phyloP scores from a whole-genome alignment of 345 rosid species.

The Luvunga scandens region DNA sequence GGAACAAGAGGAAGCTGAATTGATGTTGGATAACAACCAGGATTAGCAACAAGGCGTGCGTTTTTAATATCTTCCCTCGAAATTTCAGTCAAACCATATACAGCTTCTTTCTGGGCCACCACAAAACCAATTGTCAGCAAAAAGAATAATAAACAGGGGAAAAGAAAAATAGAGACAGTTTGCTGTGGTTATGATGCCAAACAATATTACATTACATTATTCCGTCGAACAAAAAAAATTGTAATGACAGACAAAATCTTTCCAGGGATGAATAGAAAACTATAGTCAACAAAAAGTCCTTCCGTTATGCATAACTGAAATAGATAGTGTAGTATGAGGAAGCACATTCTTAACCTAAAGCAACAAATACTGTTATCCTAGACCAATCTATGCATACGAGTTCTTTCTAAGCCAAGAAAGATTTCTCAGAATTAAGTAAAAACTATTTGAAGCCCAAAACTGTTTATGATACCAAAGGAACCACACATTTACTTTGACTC shows the following conservation, averaged over 20 bases:
- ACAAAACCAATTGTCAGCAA: constrained; percentile 15
- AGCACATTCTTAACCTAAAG: neutral
- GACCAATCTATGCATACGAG: neutral
- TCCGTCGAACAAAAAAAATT: neutral
- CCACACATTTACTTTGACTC: neutral
- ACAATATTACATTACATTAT: neutral
- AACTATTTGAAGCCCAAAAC: neutral
- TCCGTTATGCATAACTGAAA: neutral
- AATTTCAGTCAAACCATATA: constrained; percentile 94
- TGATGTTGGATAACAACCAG: constrained; percentile 97
- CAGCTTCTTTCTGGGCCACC: constrained; percentile 69
- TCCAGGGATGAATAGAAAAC: neutral
- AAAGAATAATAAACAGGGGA: neutral
- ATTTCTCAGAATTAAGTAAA: neutral
- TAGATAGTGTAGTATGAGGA: neutral
- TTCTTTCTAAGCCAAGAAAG: neutral
- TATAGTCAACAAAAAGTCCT: neutral
- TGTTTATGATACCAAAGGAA: neutral
- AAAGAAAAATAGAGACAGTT: neutral
- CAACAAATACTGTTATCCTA: neutral
- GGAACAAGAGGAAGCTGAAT: constrained; percentile 97
- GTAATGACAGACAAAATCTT: neutral
- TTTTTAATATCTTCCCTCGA: constrained; percentile 58
- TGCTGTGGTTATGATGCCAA: neutral
- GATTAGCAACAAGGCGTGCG: constrained; percentile 89